Conservation (phyloP, 805 yeast genomes). For the Starmerella floris region DNA sequence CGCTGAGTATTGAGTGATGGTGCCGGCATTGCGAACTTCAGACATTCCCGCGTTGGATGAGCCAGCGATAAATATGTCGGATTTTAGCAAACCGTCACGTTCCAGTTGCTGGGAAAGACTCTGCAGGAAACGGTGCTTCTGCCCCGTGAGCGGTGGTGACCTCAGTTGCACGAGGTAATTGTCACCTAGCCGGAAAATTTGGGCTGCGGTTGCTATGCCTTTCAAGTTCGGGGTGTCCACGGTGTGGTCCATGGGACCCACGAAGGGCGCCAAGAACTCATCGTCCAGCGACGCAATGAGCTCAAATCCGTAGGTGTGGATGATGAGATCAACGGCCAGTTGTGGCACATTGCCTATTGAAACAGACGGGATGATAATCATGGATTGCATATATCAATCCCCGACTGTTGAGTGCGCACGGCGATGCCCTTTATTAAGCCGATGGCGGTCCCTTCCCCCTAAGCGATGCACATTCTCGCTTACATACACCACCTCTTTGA, state of each 20-base stretch:
- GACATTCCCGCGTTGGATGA: slow-evolving; percentile 55
- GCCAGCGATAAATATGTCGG: slow-evolving; percentile 44
- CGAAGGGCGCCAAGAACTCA: slow-evolving; percentile 60
- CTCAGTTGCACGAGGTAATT: slow-evolving; percentile 54
- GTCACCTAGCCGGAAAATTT: slow-evolving; percentile 31
- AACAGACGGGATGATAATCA: slow-evolving; percentile 55
- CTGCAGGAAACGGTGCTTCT: slow-evolving; percentile 36
- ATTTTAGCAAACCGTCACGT: not conserved
- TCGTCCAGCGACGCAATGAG: slow-evolving; percentile 48
- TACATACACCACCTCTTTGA: not conserved
- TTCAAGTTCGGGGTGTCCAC: slow-evolving; percentile 17
- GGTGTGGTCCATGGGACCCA: slow-evolving; percentile 56
- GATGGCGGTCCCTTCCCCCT: not conserved
- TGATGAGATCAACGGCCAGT: slow-evolving; percentile 55
- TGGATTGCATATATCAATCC: slow-evolving; percentile 1
- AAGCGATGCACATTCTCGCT: not conserved
- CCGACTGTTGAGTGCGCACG: not conserved
- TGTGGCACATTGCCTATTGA: slow-evolving; percentile 89
- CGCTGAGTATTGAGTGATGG: not conserved
- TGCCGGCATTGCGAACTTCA: not conserved
- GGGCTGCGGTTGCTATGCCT: slow-evolving; percentile 49
- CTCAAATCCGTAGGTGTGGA: slow-evolving; percentile 45
- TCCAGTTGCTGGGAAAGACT: slow-evolving; percentile 35
- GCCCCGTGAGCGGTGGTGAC: slow-evolving; percentile 68
- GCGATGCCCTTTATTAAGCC: not conserved